Evolutionary conservation across 2,329 filamentous ascomycete species (phyloP).

Genomic region (Hortaea werneckii): DNA sequence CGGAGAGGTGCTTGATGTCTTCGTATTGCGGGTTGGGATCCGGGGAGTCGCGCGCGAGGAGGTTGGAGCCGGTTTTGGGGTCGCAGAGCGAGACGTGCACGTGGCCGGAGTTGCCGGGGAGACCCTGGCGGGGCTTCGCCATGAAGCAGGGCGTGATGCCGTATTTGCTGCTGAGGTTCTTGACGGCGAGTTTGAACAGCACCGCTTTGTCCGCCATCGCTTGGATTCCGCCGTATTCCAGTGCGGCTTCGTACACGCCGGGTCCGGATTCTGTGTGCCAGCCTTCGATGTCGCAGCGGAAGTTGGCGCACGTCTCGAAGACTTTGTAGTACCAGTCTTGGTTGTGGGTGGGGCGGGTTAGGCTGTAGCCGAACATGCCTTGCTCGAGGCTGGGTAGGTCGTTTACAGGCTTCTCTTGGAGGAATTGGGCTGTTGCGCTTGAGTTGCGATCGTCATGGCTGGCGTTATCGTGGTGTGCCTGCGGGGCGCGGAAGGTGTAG

Average conservation of each 20-base stretch:
- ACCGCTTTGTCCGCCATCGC: constrained; percentile 87
- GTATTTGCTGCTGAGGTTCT: constrained; percentile 74
- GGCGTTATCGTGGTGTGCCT: constrained; percentile 24
- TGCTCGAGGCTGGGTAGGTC: constrained; percentile 73
- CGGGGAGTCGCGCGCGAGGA: constrained; percentile 62
- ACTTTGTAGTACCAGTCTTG: constrained; percentile 87
- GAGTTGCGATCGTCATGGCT: constrained; percentile 47
- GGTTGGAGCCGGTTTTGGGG: constrained; percentile 61
- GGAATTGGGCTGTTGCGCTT: constrained; percentile 62
- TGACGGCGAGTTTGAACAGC: constrained; percentile 91
- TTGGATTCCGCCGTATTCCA: constrained; percentile 79
- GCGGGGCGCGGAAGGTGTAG: constrained; percentile 73
- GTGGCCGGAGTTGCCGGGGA: constrained; percentile 92
- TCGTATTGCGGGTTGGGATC: constrained; percentile 63
- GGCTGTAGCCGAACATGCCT: constrained; percentile 91
- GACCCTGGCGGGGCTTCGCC: constrained; percentile 85
- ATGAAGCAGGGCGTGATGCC: constrained; percentile 97
- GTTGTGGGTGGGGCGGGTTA: constrained; percentile 79
- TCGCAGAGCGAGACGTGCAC: constrained; percentile 89
- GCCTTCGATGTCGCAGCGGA: constrained; percentile 75
- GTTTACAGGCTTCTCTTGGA: constrained; percentile 61
- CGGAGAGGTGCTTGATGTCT: constrained; percentile 72
- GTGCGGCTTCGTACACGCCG: constrained; percentile 87
- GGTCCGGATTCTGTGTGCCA: constrained; percentile 95
- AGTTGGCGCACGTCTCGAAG: constrained; percentile 68